Base-by-base conservation (phyloP, 805 yeast species). In the Yarrowia hollandica region DNA sequence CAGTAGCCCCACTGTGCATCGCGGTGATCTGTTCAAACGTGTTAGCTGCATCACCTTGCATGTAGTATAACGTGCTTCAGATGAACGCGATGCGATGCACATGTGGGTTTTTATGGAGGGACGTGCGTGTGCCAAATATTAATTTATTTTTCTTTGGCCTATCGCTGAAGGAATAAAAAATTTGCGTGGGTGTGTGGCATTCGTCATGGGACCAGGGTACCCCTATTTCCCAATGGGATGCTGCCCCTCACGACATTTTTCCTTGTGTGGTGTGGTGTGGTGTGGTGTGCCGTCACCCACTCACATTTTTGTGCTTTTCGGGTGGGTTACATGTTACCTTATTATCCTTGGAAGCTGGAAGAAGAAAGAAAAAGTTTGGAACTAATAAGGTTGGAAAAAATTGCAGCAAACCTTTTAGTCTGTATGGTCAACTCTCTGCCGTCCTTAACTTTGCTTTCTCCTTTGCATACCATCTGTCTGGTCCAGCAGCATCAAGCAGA, bases 21-120 rank as follows among this genome's bases (percentile, higher is more conserved):
- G 31, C 37, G 55, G 22, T 31, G 39, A 48, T 48, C 55, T 48
- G 30, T 15, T 48, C 55, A 31, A 48, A 48, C 55, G 39, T 48
- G 55, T 48, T 48, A 48, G 55, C 38, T 48, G 55, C 55, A 48
- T 48, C 39, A 48, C 55, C 55, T 48, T 48, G 55, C 55, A 48
- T 31, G 55, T 48, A 33, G 38, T 33, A 33, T 48, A 48, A 48
- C 55, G 39, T 48, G 55, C 55, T 48, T 48, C 39, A 48, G 55
- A 48, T 48, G 55, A 48, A 30, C 54, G 39, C 55, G 55, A 48
- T 33, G 55, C 55, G 39, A 31, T 48, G 55, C 39, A 33, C 39
- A 48, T 48, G 55, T 48, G 39, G 38, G 39, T 44, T 18, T 30
- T 11, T 31, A 33, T 31, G 55, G 55, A 33, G 39, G 38, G 54